phyloP scores from a whole-genome alignment of 352 stramenopile genomes.

The Pythium monospermum region DNA sequence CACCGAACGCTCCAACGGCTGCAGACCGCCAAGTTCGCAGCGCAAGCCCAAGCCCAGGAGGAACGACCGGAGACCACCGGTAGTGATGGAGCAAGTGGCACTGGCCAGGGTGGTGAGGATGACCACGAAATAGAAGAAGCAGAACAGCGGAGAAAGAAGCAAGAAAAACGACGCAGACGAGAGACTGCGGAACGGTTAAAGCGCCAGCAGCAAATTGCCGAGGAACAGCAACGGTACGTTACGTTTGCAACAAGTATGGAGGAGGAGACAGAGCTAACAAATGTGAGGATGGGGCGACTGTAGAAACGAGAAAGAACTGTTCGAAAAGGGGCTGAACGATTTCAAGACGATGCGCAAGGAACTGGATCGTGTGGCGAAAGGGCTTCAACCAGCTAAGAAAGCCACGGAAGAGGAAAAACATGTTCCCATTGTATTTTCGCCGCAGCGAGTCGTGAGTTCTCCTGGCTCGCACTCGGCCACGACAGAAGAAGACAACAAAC shows the following conservation, averaged over 20 bases:
- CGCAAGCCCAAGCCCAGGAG: slow-evolving; percentile 2
- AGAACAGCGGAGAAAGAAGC: slow-evolving; percentile 23
- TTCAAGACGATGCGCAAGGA: slow-evolving; percentile 62
- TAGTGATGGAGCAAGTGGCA: not conserved
- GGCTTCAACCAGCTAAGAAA: slow-evolving; percentile 19
- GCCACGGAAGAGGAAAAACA: not conserved
- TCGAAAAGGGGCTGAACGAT: slow-evolving; percentile 41
- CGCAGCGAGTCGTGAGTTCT: too few relatives aligned
- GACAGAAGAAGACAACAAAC: too few relatives aligned
- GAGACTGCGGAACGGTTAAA: slow-evolving; percentile 47
- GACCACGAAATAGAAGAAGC: slow-evolving; percentile 21
- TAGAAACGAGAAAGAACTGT: slow-evolving; percentile 47
- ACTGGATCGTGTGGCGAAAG: slow-evolving; percentile 57
- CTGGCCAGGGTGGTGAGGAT: not conserved
- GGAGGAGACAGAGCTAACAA: too few relatives aligned
- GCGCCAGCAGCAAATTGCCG: slow-evolving; percentile 31
- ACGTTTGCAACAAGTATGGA: too few relatives aligned
- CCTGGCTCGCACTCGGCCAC: too few relatives aligned
- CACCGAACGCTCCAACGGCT: slow-evolving; percentile 16
- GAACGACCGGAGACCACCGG: slow-evolving; percentile 5
- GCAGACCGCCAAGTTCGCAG: slow-evolving; percentile 12
- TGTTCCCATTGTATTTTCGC: not conserved
- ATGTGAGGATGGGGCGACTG: too few relatives aligned
- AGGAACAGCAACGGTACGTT: slow-evolving; percentile 42
- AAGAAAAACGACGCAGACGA: slow-evolving; percentile 38